These are phyloP conservation scores for Aspergillus quadricinctus DNA, from an alignment of 2,329 filamentous ascomycete genomes.

Conservation along the genomic window DNA sequence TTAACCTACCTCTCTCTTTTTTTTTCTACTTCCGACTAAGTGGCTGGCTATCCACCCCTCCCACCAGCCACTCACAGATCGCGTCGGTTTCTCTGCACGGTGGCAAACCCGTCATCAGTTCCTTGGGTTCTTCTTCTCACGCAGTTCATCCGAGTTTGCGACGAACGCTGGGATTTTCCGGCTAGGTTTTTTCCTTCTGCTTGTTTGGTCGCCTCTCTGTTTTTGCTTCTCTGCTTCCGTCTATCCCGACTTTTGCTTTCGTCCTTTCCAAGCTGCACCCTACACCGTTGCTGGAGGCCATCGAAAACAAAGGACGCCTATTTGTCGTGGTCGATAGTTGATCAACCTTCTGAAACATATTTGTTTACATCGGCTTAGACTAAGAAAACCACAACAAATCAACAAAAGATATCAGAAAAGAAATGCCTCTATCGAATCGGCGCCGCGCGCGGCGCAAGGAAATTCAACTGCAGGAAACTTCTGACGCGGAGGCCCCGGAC, in stretches of 20 bases:
- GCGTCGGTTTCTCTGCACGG: slow-evolving; percentile 21
- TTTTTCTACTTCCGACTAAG: slow-evolving; percentile 7
- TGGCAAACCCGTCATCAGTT: slow-evolving; percentile 27
- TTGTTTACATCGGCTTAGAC: not conserved
- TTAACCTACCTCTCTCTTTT: not conserved
- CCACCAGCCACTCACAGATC: slow-evolving; percentile 14
- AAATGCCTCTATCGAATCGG: slow-evolving; percentile 43
- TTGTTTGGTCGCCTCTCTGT: slow-evolving; percentile 11
- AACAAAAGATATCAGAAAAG: slow-evolving; percentile 3
- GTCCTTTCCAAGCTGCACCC: not conserved
- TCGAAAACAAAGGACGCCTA: not conserved
- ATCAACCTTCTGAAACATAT: not conserved
- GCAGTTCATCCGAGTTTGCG: slow-evolving; percentile 20
- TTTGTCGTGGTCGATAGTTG: not conserved
- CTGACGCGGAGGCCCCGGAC: slow-evolving; percentile 43
- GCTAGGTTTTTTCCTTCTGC: slow-evolving; percentile 8
- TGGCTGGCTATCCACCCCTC: slow-evolving; percentile 15
- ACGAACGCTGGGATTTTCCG: slow-evolving; percentile 16
- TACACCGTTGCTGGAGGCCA: not conserved
- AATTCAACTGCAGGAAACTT: slow-evolving; percentile 41
- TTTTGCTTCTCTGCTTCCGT: slow-evolving; percentile 2
- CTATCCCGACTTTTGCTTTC: slow-evolving; percentile 1
- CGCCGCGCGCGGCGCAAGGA: slow-evolving; percentile 45
- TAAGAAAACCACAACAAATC: not conserved
- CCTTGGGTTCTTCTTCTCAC: slow-evolving; percentile 27